Evolutionary conservation across 371 early-diverging fungal species (phyloP).

Genomic region (Fennellomyces sp.): DNA sequence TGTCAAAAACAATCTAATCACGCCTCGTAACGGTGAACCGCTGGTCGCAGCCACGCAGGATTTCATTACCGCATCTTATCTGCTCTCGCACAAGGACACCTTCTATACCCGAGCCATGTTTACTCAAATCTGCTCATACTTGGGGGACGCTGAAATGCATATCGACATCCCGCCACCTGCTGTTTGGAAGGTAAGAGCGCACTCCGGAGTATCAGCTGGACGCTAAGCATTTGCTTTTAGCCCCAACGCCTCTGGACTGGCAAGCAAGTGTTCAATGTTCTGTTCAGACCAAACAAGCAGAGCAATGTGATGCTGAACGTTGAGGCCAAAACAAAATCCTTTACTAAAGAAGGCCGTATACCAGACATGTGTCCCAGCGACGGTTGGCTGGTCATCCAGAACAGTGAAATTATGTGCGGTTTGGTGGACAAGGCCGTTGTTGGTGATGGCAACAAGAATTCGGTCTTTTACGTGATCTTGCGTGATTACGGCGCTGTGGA

Average conservation of each 20-base stretch:
- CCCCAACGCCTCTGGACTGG: constrained; percentile 69
- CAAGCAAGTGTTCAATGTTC: constrained; percentile 77
- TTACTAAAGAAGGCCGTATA: constrained; percentile 60
- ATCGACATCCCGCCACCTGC: constrained; percentile 95
- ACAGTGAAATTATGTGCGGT: constrained; percentile 96
- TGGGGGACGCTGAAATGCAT: constrained; percentile 78
- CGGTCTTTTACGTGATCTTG: constrained; percentile 92
- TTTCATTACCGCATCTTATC: constrained; percentile 97
- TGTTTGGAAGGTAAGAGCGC: constrained; percentile 72
- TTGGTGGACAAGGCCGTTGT: constrained; percentile 94
- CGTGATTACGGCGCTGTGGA: constrained; percentile 90
- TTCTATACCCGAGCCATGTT: constrained; percentile 97
- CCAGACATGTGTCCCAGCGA: constrained; percentile 91
- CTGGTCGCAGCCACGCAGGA: constrained; percentile 99
- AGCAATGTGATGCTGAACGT: constrained; percentile 80
- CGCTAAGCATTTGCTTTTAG: constrained; percentile 23
- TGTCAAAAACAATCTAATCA: constrained; percentile 96
- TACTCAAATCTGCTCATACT: constrained; percentile 86
- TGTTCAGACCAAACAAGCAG: constrained; percentile 85
- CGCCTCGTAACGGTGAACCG: constrained; percentile 98
- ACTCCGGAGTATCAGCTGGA: background rate
- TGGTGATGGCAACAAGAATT: constrained; percentile 96
- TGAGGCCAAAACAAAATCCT: constrained; percentile 86
- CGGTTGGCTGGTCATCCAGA: constrained; percentile 87
- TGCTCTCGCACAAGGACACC: constrained; percentile 91